A percentile compares a stretch with the other conserved stretches of the same genome.
Conservation (phyloP, 2,329 filamentous ascomycete species). For the Penicillium sp. region DNA sequence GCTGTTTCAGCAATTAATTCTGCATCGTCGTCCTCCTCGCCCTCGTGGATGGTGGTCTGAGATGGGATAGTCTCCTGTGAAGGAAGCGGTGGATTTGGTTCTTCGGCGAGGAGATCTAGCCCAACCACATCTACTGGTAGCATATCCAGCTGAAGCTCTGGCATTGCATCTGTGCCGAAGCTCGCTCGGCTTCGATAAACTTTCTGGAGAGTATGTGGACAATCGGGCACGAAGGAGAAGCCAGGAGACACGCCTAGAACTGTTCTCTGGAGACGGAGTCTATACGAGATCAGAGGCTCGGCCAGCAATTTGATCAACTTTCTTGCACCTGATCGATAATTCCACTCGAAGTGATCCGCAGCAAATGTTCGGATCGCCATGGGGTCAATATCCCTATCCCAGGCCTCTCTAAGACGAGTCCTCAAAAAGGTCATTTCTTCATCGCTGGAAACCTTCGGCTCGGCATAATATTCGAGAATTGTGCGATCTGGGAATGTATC, state of each 20-base stretch:
- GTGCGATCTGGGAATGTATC: slow-evolving; percentile 76
- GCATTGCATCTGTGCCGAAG: slow-evolving; percentile 69
- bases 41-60: slow-evolving; percentile 22
- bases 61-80: slow-evolving; percentile 25
- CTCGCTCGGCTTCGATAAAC: slow-evolving; percentile 70
- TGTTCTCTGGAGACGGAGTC: slow-evolving; percentile 44
- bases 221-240: slow-evolving; percentile 40
- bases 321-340: slow-evolving; percentile 70
- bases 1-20: slow-evolving; percentile 26
- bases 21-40: slow-evolving; percentile 34
- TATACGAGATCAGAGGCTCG: slow-evolving; percentile 69
- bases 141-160: slow-evolving; percentile 77
- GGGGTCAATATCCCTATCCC: slow-evolving; percentile 65
- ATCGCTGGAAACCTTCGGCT: slow-evolving; percentile 73
- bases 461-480: slow-evolving; percentile 81
- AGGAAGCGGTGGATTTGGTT: slow-evolving; percentile 57
- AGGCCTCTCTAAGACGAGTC: slow-evolving; percentile 51
- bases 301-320: slow-evolving; percentile 82
- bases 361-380: slow-evolving; percentile 69
- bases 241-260: slow-evolving; percentile 35
- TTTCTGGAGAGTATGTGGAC: slow-evolving; percentile 58
- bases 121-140: slow-evolving; percentile 73
- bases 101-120: slow-evolving; percentile 71
- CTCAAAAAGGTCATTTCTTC: slow-evolving; percentile 57
- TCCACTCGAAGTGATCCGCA: slow-evolving; percentile 83